Evolutionary conservation across 768 basidiomycete genomes (phyloP).

Genomic region (Lactarius trivialis): DNA sequence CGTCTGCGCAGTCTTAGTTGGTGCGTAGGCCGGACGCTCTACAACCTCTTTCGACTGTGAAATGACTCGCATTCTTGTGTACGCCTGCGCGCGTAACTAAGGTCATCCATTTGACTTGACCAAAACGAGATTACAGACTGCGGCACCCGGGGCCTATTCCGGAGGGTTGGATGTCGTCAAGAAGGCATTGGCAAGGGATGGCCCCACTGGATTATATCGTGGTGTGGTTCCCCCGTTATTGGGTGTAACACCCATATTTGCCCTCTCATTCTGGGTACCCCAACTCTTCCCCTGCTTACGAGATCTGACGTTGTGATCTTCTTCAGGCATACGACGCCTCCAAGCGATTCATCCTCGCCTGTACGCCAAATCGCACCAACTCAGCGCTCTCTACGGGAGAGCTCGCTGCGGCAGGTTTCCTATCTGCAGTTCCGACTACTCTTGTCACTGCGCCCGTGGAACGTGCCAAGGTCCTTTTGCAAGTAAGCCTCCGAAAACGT

Average conservation of each 20-base stretch:
- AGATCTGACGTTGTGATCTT: background rate
- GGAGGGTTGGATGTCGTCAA: slow-evolving; percentile 92
- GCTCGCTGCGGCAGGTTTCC: slow-evolving; percentile 87
- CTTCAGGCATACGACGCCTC: slow-evolving; percentile 86
- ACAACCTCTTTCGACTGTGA: background rate
- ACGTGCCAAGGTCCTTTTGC: slow-evolving; percentile 91
- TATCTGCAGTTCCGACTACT: slow-evolving; percentile 90
- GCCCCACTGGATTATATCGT: slow-evolving; percentile 78
- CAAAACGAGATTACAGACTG: slow-evolving; percentile 94
- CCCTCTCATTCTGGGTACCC: slow-evolving; percentile 91
- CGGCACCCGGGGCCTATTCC: slow-evolving; percentile 77
- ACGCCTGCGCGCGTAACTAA: slow-evolving; percentile 28
- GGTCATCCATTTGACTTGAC: slow-evolving; percentile 98
- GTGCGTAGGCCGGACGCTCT: slow-evolving; percentile 40
- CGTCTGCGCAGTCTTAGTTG: slow-evolving; percentile 78
- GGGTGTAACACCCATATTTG: slow-evolving; percentile 97
- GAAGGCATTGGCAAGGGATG: slow-evolving; percentile 88
- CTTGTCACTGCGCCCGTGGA: slow-evolving; percentile 94
- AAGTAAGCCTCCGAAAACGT: slow-evolving; percentile 42
- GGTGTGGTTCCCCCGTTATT: slow-evolving; percentile 91
- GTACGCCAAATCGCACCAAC: slow-evolving; percentile 71
- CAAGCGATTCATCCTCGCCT: slow-evolving; percentile 71
- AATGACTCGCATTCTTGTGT: background rate
- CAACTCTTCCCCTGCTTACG: slow-evolving; percentile 20
- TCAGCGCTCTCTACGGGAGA: slow-evolving; percentile 64